These are phyloP conservation scores for Eucalyptus pauciflora DNA, from an alignment of 345 rosid species.

Conservation along the genomic window DNA sequence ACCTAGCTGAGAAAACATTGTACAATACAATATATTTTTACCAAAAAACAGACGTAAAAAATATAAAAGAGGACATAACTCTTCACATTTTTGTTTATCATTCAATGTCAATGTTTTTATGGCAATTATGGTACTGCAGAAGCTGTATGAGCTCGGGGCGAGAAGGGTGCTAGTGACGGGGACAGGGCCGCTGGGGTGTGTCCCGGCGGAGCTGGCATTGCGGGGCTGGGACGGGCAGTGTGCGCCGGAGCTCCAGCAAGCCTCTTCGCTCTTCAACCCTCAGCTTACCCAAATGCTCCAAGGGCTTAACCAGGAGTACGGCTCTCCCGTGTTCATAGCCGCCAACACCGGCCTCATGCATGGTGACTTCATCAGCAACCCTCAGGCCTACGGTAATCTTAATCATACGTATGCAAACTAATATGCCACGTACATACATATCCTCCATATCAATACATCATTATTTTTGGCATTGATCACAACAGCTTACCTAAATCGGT, in stretches of 20 bases:
- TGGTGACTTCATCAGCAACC: slow-evolving; percentile 46
- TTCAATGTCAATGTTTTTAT: neutral
- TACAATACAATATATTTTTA: too few relatives aligned
- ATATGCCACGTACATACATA: too few relatives aligned
- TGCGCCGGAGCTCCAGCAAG: slow-evolving; percentile 41
- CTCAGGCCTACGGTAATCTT: slow-evolving; percentile 49
- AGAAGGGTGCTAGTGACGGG: slow-evolving; percentile 80
- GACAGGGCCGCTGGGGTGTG: slow-evolving; percentile 88
- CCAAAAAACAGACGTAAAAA: too few relatives aligned
- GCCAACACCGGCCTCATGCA: slow-evolving; percentile 42
- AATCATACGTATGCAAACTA: too few relatives aligned
- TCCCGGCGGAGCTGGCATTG: slow-evolving; percentile 76
- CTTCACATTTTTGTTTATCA: neutral
- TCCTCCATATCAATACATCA: neutral
- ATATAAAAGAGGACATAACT: neutral
- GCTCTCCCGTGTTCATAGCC: slow-evolving; percentile 42
- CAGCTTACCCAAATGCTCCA: slow-evolving; percentile 38
- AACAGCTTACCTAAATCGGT: neutral
- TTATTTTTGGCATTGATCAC: neutral
- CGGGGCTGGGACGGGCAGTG: slow-evolving; percentile 68
- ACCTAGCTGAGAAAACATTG: too few relatives aligned
- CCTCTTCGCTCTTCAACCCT: slow-evolving; percentile 66
- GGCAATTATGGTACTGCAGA: slow-evolving; percentile 20
- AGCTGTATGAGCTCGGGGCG: slow-evolving; percentile 64
- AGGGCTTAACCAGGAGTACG: slow-evolving; percentile 38